These are phyloP conservation scores for Cicer pinnatifidum DNA, from an alignment of 306 rosid species.

Conservation along the genomic window DNA sequence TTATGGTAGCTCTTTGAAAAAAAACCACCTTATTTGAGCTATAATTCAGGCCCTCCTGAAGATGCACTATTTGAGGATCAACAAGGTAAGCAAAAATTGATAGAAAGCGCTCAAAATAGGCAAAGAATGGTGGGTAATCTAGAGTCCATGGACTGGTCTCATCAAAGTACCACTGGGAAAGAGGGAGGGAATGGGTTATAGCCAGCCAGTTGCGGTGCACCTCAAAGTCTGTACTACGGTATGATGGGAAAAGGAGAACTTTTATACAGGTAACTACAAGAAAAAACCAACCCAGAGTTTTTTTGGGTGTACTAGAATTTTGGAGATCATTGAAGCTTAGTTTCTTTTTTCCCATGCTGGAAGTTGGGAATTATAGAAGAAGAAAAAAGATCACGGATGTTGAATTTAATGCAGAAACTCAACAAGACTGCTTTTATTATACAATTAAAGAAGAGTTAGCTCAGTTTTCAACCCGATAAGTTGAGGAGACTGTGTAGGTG, in stretches of 20 bases:
- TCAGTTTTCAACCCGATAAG: slow-evolving; percentile 28
- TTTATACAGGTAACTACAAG: slow-evolving; percentile 69
- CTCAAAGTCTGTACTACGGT: slow-evolving; percentile 86
- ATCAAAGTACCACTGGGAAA: slow-evolving; percentile 79
- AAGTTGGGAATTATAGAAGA: neutral
- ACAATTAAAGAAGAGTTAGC: slow-evolving; percentile 11
- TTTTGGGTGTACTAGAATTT: slow-evolving; percentile 33
- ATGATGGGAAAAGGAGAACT: slow-evolving; percentile 79
- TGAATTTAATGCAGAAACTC: slow-evolving; percentile 20
- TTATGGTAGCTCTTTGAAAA: slow-evolving; percentile 73
- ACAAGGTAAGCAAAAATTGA: slow-evolving; percentile 64
- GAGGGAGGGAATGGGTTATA: slow-evolving; percentile 82
- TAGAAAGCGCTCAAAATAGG: slow-evolving; percentile 70
- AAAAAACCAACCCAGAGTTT: slow-evolving; percentile 67
- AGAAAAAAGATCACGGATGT: neutral
- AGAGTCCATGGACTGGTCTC: slow-evolving; percentile 94
- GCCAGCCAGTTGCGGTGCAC: slow-evolving; percentile 93
- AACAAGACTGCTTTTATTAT: neutral
- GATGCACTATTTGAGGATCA: slow-evolving; percentile 76
- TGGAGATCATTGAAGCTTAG: slow-evolving; percentile 38
- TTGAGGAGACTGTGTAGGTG: slow-evolving; percentile 17
- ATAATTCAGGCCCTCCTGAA: slow-evolving; percentile 71
- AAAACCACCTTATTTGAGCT: slow-evolving; percentile 54
- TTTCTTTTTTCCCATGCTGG: slow-evolving; percentile 49
- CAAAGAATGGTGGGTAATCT: slow-evolving; percentile 89